These are phyloP conservation scores for Flammula alnicola DNA, from an alignment of 1,284 basidiomycete species.

Conservation along the genomic window DNA sequence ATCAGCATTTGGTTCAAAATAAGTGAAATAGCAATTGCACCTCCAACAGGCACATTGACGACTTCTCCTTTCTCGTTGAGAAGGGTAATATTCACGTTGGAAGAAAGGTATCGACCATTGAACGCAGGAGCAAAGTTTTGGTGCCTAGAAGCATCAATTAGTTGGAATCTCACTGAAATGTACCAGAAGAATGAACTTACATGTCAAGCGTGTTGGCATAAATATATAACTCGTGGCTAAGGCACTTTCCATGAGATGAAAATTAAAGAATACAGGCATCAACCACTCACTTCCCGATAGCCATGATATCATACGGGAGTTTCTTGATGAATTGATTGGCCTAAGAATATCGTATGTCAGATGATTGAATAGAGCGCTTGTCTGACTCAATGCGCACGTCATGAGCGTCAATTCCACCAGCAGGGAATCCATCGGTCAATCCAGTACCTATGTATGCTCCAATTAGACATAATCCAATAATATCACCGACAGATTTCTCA, in stretches of 20 bases:
- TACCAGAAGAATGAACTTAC: constrained; percentile 42
- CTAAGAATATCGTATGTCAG: constrained; percentile 35
- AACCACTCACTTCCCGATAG: constrained; percentile 79
- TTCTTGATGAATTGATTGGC: constrained; percentile 73
- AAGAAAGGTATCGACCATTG: constrained; percentile 79
- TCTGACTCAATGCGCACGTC: constrained; percentile 46
- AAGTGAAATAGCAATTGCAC: too few species aligned
- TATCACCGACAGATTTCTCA: constrained; percentile 31
- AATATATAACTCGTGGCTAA: constrained; percentile 83
- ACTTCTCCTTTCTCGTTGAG: constrained; percentile 51
- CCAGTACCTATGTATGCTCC: constrained; percentile 56
- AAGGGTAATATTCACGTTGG: constrained; percentile 85
- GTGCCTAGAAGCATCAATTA: constrained; percentile 47
- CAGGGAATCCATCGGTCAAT: constrained; percentile 71
- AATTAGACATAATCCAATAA: constrained; percentile 13
- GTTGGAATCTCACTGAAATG: constrained; percentile 20
- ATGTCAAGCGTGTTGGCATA: constrained; percentile 80
- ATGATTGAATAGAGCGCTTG: not conserved
- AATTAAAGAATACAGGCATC: not conserved
- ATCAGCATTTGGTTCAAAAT: too few species aligned
- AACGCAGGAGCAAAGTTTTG: constrained; percentile 76
- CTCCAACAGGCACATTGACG: constrained; percentile 67
- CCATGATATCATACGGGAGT: constrained; percentile 82
- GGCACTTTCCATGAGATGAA: not conserved
- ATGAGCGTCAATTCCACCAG: constrained; percentile 74